Evolutionary conservation across 768 basidiomycete genomes (phyloP).

Genomic region (Mycena leptocephala): DNA sequence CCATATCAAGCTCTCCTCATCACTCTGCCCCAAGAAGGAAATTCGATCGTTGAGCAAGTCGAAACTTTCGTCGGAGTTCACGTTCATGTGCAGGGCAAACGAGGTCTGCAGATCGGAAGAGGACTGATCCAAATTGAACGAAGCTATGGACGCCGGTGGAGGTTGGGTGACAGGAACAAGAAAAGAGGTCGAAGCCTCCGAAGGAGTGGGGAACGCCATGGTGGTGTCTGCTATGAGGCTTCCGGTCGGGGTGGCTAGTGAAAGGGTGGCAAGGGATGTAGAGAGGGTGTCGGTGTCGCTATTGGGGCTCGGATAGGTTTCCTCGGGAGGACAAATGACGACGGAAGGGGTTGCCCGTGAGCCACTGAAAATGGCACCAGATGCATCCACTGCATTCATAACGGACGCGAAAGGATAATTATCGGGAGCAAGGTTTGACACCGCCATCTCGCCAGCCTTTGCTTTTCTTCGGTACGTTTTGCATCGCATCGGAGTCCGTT

Average conservation of each 20-base stretch:
- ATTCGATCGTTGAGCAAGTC: constrained; percentile 70
- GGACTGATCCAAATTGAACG: constrained; percentile 51
- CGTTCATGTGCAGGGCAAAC: constrained; percentile 64
- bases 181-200: constrained; percentile 30
- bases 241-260: constrained; percentile 43
- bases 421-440: constrained; percentile 5
- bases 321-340: constrained; percentile 16
- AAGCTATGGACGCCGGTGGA: constrained; percentile 24
- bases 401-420: background rate
- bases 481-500: constrained; percentile 54
- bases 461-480: constrained; percentile 40
- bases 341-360: constrained; percentile 5
- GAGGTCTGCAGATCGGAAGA: constrained; percentile 66
- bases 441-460: background rate
- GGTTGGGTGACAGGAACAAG: constrained; percentile 45
- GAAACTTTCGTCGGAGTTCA: constrained; percentile 62
- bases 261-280: constrained; percentile 45
- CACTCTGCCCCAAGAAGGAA: constrained; percentile 60
- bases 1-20: constrained; percentile 59
- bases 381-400: background rate
- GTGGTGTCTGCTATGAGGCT: constrained; percentile 38
- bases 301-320: constrained; percentile 8
- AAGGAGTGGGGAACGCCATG: constrained; percentile 36
- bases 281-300: constrained; percentile 34
- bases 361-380: background rate